These are phyloP conservation scores for Phytophthora pinifolia DNA, from an alignment of 352 stramenopile genomes.

Conservation along the genomic window DNA sequence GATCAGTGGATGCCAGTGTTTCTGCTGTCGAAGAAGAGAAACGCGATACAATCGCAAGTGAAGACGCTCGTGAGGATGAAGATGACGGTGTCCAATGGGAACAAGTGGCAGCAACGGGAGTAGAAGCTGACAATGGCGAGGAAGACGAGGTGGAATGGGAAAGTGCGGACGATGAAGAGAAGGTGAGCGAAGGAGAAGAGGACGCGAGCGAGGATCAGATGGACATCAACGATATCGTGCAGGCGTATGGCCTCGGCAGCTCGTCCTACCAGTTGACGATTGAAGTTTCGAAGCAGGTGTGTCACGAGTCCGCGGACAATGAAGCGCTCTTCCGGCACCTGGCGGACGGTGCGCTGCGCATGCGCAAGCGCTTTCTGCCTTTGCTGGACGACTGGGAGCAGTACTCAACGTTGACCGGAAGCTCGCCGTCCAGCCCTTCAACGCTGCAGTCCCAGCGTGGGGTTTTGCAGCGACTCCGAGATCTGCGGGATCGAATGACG, in stretches of 20 bases:
- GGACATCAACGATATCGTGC: constrained; percentile 82
- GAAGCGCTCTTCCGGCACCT: constrained; percentile 60
- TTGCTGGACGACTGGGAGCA: constrained; percentile 63
- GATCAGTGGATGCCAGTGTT: too few relatives aligned
- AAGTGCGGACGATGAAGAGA: constrained; percentile 15
- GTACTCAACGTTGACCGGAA: constrained; percentile 23
- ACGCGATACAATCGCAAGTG: not conserved
- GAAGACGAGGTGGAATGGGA: constrained; percentile 27
- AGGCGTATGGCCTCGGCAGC: constrained; percentile 73
- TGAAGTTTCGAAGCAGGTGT: constrained; percentile 56
- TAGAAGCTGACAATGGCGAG: constrained; percentile 5
- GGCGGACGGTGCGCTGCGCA: constrained; percentile 50
- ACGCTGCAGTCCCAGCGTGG: constrained; percentile 16
- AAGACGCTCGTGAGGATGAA: constrained; percentile 15
- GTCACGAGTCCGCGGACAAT: constrained; percentile 66
- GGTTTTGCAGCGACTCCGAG: constrained; percentile 26
- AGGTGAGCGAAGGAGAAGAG: not conserved
- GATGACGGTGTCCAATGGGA: constrained; percentile 35
- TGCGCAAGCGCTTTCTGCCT: constrained; percentile 75
- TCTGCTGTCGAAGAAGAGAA: not conserved
- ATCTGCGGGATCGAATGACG: constrained; percentile 38
- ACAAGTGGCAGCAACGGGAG: constrained; percentile 10
- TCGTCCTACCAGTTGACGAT: constrained; percentile 77
- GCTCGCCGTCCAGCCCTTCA: not conserved
- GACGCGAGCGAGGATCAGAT: constrained; percentile 31